A percentile compares a stretch with the other conserved stretches of the same genome.
These are phyloP conservation scores for Fusarium armeniacum DNA, from an alignment of 2,329 filamentous ascomycete genomes.

Conservation along the genomic window DNA sequence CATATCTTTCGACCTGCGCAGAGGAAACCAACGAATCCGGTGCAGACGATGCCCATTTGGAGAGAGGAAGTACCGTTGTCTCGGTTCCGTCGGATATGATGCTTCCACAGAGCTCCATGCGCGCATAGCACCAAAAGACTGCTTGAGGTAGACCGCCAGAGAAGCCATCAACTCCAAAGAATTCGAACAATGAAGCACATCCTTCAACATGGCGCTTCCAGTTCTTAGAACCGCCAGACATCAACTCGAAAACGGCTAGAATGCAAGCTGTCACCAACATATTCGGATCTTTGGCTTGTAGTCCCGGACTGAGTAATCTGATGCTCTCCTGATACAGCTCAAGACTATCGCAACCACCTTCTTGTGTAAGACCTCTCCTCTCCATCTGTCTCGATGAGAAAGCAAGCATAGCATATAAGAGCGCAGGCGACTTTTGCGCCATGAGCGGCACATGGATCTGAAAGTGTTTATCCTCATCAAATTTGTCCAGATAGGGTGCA, in stretches of 20 bases:
- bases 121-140: constrained; percentile 70
- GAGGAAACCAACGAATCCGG: constrained; percentile 23
- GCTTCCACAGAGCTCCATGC: constrained; percentile 69
- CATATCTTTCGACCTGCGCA: constrained; percentile 25
- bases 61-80: constrained; percentile 63
- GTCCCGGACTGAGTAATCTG: constrained; percentile 57
- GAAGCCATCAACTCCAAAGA: constrained; percentile 64
- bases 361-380: constrained; percentile 61
- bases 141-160: constrained; percentile 62
- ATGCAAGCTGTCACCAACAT: constrained; percentile 63
- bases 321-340: constrained; percentile 68
- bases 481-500: constrained; percentile 66
- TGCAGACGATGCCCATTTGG: constrained; percentile 60
- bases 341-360: constrained; percentile 63
- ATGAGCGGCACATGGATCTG: constrained; percentile 65
- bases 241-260: constrained; percentile 63
- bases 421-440: constrained; percentile 60
- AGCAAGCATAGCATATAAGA: constrained; percentile 66
- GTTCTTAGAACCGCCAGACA: constrained; percentile 63
- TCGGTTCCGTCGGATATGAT: constrained; percentile 66
- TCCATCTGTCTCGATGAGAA: constrained; percentile 68
- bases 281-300: constrained; percentile 60
- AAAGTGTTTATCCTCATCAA: constrained; percentile 67
- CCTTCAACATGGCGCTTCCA: constrained; percentile 70
- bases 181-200: constrained; percentile 66